Conservation (phyloP, 176 grass and related monocot species). For the Leersia perrieri region DNA sequence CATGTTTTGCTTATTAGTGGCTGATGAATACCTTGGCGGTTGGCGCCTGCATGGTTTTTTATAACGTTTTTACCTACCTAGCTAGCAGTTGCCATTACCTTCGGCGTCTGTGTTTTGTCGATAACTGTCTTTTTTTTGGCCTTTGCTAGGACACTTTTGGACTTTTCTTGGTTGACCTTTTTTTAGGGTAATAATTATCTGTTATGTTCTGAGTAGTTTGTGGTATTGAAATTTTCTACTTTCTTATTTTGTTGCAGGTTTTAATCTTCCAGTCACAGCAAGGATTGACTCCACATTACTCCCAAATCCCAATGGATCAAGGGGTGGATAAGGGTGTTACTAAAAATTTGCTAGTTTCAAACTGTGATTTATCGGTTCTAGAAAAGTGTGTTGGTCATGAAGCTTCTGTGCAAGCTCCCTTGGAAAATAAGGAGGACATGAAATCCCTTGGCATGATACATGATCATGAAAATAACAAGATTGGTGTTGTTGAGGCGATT, state of each 20-base stretch:
- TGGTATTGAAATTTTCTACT: slow-evolving; percentile 7
- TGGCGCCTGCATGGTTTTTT: background rate
- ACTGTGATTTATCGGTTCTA: slow-evolving; percentile 6
- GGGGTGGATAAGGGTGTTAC: background rate
- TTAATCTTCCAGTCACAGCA: background rate
- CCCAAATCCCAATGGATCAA: background rate
- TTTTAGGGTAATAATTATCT: no score
- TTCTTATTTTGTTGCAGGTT: slow-evolving; percentile 19
- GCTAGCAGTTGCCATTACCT: background rate
- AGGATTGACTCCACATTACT: background rate
- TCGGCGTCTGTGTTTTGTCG: background rate
- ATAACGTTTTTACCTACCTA: background rate
- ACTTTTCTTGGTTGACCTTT: no score
- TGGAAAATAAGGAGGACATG: slow-evolving; percentile 12
- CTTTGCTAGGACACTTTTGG: no score
- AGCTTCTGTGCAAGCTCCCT: slow-evolving; percentile 5
- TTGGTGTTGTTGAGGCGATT: background rate
- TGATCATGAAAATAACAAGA: slow-evolving; percentile 19
- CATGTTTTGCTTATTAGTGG: background rate
- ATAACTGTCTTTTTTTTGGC: background rate
- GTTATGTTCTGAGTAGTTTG: background rate
- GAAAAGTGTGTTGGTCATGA: slow-evolving; percentile 8
- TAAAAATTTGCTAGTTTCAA: slow-evolving; percentile 1
- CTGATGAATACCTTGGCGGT: background rate
- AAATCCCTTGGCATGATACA: slow-evolving; percentile 11